A percentile compares a stretch with the other conserved stretches of the same genome.
phyloP scores from a whole-genome alignment of 768 basidiomycete species.

The Suillus sp. region DNA sequence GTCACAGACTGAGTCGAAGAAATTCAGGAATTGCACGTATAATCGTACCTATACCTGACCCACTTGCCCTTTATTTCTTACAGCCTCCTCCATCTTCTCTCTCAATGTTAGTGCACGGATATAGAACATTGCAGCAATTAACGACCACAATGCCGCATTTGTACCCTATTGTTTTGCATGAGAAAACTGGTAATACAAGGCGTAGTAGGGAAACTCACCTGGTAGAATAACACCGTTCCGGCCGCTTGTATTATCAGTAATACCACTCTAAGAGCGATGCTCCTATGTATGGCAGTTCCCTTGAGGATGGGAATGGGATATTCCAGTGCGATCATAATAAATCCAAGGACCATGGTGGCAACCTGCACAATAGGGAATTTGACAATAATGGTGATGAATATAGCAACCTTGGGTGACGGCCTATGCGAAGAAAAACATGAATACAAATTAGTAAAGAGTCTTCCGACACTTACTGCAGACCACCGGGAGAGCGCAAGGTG shows the following conservation, averaged over 20 bases:
- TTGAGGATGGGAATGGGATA: conserved; percentile 65
- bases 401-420: conserved; percentile 55
- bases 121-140: conserved; percentile 72
- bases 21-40: neutral
- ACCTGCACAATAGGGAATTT: conserved; percentile 76
- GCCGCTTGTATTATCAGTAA: conserved; percentile 65
- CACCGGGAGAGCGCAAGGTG: conserved; percentile 75
- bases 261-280: conserved; percentile 61
- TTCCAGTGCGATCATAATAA: conserved; percentile 67
- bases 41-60: conserved; percentile 48
- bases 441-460: neutral
- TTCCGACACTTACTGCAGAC: conserved; percentile 62
- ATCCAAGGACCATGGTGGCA: conserved; percentile 59
- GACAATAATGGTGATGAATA: conserved; percentile 78
- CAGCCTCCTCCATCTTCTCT: conserved; percentile 69
- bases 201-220: conserved; percentile 46
- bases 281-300: conserved; percentile 61
- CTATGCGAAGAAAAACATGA: conserved; percentile 36
- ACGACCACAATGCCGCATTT: conserved; percentile 78
- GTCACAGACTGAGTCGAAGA: neutral
- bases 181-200: neutral
- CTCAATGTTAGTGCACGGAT: conserved; percentile 62
- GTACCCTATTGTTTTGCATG: conserved; percentile 59
- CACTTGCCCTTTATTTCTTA: conserved; percentile 59
- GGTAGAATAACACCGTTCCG: conserved; percentile 71